Evolutionary conservation across 495 filamentous ascomycete genomes (phyloP).

Genomic region (Penicillium bialowiezense): DNA sequence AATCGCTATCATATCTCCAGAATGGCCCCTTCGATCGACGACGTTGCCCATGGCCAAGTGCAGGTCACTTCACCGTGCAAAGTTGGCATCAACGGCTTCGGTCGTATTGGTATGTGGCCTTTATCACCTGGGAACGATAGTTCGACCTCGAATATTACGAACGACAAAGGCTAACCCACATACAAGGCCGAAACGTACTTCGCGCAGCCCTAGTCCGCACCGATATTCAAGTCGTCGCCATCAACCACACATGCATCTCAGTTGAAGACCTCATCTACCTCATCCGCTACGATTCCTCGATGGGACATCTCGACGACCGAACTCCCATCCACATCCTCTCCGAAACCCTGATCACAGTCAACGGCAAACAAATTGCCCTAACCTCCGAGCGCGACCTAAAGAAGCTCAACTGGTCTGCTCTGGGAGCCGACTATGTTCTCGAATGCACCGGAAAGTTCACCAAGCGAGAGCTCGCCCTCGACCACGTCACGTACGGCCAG

Average conservation of each 20-base stretch:
- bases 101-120: slow-evolving; percentile 26
- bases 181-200: slow-evolving; percentile 34
- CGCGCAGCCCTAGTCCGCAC: slow-evolving; percentile 30
- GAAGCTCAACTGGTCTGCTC: slow-evolving; percentile 30
- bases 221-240: slow-evolving; percentile 32
- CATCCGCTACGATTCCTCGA: slow-evolving; percentile 37
- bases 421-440: slow-evolving; percentile 34
- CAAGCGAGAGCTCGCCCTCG: slow-evolving; percentile 28
- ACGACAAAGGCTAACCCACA: not conserved
- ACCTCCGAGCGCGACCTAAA: slow-evolving; percentile 34
- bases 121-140: no score
- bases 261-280: slow-evolving; percentile 38
- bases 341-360: slow-evolving; percentile 26
- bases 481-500: slow-evolving; percentile 29
- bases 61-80: slow-evolving; percentile 17
- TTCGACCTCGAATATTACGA: no score
- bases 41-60: slow-evolving; percentile 12
- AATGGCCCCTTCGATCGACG: slow-evolving; percentile 32
- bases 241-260: slow-evolving; percentile 35
- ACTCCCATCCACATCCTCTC: slow-evolving; percentile 27
- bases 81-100: slow-evolving; percentile 36
- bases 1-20: not conserved
- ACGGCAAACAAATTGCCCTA: slow-evolving; percentile 25
- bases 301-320: slow-evolving; percentile 27
- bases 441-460: slow-evolving; percentile 40